Conservation (phyloP, 306 rosid genomes). For the Ormosia emarginata region DNA sequence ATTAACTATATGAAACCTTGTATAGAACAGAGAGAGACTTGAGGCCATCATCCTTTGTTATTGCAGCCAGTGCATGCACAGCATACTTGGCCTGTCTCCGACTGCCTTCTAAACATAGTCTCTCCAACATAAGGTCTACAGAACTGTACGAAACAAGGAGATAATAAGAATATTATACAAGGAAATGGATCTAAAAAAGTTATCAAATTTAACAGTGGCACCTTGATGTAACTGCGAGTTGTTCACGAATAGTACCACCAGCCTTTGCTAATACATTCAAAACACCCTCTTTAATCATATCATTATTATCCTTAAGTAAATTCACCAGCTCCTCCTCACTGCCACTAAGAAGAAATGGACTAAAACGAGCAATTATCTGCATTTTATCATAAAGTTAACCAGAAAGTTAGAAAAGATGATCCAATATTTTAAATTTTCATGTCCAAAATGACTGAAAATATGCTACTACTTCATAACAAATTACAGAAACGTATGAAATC, state of each 20-base stretch:
- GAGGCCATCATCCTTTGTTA: conserved; percentile 98
- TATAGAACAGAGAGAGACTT: conserved; percentile 96
- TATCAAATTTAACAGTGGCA: conserved; percentile 32
- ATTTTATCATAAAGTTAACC: conserved; percentile 15
- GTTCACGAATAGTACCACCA: conserved; percentile 95
- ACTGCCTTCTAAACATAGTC: conserved; percentile 89
- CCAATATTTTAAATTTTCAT: not conserved
- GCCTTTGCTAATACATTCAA: conserved; percentile 88
- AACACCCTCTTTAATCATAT: conserved; percentile 80
- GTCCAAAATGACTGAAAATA: conserved; percentile 25
- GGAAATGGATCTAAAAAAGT: not conserved
- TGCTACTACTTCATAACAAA: conserved; percentile 9
- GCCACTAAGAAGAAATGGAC: conserved; percentile 76
- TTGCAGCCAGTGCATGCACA: conserved; percentile 94
- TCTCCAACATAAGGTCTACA: conserved; percentile 92
- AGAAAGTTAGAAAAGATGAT: conserved; percentile 12
- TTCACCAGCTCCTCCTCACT: conserved; percentile 72
- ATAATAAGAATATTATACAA: conserved; percentile 27
- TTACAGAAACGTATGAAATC: not conserved
- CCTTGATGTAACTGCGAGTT: conserved; percentile 83
- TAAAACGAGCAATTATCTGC: conserved; percentile 85
- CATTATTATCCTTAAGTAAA: conserved; percentile 82
- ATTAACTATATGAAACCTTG: conserved; percentile 61
- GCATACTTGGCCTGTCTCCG: conserved; percentile 98
- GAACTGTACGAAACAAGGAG: conserved; percentile 61